Conservation (phyloP, 2,329 filamentous ascomycete species). For the Celoporthe dispersa region DNA sequence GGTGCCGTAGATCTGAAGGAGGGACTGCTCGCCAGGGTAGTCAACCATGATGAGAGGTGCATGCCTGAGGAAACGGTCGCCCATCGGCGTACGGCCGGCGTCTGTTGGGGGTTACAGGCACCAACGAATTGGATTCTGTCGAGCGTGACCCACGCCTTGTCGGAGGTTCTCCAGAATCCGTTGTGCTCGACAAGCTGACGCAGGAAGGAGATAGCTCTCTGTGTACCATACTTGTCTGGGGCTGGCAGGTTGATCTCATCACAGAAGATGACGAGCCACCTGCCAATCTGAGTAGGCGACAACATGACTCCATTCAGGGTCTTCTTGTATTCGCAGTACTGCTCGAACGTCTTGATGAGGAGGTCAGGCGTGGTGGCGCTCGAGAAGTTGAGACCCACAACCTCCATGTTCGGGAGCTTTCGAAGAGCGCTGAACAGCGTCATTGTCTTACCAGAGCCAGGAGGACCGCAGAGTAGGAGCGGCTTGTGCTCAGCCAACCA, state of each 20-base stretch:
- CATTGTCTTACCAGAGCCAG: constrained; percentile 99
- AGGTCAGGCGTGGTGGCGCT: constrained; percentile 97
- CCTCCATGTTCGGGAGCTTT: constrained; percentile 98
- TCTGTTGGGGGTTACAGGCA: constrained; percentile 98
- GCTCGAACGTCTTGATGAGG: constrained; percentile 98
- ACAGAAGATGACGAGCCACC: constrained; percentile 98
- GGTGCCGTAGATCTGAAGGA: constrained; percentile 97
- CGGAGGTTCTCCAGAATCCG: constrained; percentile 96
- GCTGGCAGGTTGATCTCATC: constrained; percentile 99
- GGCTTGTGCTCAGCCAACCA: constrained; percentile 99
- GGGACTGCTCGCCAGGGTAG: constrained; percentile 92
- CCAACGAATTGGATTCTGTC: constrained; percentile 99
- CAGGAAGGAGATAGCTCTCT: constrained; percentile 95
- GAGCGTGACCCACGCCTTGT: constrained; percentile 96
- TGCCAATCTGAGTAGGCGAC: constrained; percentile 92
- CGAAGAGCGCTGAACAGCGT: constrained; percentile 96
- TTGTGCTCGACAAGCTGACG: constrained; percentile 98
- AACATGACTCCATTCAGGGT: constrained; percentile 95
- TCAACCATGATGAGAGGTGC: constrained; percentile 99
- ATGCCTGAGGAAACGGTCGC: constrained; percentile 90
- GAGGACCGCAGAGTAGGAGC: constrained; percentile 91
- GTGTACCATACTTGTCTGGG: constrained; percentile 96
- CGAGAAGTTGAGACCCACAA: constrained; percentile 98
- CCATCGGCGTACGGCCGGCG: constrained; percentile 92
- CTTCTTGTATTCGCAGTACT: constrained; percentile 99